Base-by-base conservation (phyloP, 352 stramenopile genomes). In the Pythium oligandrum region DNA sequence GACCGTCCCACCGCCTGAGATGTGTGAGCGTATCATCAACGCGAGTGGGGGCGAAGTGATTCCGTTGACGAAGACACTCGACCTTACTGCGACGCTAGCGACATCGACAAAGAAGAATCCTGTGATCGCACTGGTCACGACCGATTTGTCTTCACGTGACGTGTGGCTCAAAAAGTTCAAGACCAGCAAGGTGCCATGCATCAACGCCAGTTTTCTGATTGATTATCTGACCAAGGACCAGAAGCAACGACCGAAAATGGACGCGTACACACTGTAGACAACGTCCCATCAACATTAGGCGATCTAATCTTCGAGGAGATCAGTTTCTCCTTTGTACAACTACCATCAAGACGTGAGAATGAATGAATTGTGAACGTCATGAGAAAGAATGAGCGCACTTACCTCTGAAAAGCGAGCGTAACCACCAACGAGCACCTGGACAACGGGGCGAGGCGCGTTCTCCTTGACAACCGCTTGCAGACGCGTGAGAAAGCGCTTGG, bases 151-250 rank as follows among this genome's bases (percentile, higher is more conserved):
- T 32, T 61, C 68, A 40, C 73, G 79, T 38, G 82, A 93, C 52
- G 35, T 64, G 39, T 90, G 78, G 77, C 40, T 92, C 52, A 90
- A 88, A 57, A 89, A 87, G 51, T 73, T 91, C 33, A 74, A 74
- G 45, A 56, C 60, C 10, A 64, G 78, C 38, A 67, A 78, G n/a
- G 61, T 95, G 11, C 71, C 83, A 54, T 86, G 80, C 61, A 61
- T 93, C 57, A 89, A 86, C 49, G 80, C 82, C 3, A 80, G 57
- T 36, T 93, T 95, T 47, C 67, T 95, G 33, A 90, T 95, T 67
- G 84, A 95, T 53, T 90, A 80, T 53, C 67, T 95, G 49, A 92
- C 84, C 32, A 95, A 93, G 64, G 72, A 92, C 57, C 84, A 91
- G 57, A 57, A 60, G 11, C 71, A 73, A 44, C 71, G 62, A 11